Conservation (phyloP, 805 yeast species). For the Candida saitoana region DNA sequence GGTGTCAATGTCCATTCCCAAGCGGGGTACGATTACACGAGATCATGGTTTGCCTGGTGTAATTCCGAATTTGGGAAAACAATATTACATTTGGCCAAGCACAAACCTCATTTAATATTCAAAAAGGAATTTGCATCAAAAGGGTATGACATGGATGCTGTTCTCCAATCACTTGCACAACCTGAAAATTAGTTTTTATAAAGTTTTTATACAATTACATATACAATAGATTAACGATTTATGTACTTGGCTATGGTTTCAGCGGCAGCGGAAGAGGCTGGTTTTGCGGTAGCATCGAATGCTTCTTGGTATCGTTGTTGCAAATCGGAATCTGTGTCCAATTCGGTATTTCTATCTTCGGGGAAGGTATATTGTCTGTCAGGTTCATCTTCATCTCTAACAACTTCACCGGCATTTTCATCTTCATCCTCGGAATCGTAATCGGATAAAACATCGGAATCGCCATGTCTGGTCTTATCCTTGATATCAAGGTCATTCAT, state of each 20-base stretch:
- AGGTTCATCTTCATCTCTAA: constrained; percentile 43
- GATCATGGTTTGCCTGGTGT: constrained; percentile 95
- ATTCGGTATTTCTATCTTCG: constrained; percentile 60
- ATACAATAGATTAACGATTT: constrained; percentile 23
- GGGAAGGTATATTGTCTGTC: constrained; percentile 69
- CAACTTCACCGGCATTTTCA: constrained; percentile 42
- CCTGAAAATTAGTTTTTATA: not conserved
- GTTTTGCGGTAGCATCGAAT: constrained; percentile 57
- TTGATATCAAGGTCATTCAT: constrained; percentile 84
- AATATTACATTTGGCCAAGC: constrained; percentile 65
- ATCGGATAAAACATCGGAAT: constrained; percentile 51
- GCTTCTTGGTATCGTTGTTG: constrained; percentile 74
- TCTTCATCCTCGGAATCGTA: constrained; percentile 52
- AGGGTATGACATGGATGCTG: constrained; percentile 29
- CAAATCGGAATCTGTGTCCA: constrained; percentile 46
- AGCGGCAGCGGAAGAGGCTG: constrained; percentile 63
- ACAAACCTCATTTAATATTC: constrained; percentile 72
- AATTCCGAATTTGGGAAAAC: constrained; percentile 89
- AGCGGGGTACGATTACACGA: constrained; percentile 49
- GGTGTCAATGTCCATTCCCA: constrained; percentile 61
- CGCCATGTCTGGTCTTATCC: constrained; percentile 27
- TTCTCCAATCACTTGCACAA: constrained; percentile 8
- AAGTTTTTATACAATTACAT: not conserved
- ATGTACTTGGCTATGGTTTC: constrained; percentile 70
- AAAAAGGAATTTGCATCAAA: constrained; percentile 31